Conservation (phyloP, 2,329 filamentous ascomycete species). For the Talaromyces islandicus region DNA sequence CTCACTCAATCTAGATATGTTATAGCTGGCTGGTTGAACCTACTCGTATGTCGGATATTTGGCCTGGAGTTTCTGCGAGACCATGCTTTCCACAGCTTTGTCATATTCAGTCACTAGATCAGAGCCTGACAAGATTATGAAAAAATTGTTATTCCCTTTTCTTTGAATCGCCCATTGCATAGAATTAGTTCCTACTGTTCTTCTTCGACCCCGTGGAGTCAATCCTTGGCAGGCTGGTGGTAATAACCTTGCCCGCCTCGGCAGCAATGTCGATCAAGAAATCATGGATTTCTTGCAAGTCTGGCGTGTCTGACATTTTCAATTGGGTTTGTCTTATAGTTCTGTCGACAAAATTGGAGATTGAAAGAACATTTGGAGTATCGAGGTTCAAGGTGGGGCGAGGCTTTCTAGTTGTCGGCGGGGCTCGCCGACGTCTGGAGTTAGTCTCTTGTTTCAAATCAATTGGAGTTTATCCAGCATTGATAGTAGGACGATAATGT, state of each 20-base stretch:
- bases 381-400: not conserved
- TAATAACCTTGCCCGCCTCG: constrained; percentile 39
- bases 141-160: not conserved
- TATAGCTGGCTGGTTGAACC: constrained; percentile 12
- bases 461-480: no score
- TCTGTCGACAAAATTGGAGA: not conserved
- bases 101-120: constrained; percentile 61
- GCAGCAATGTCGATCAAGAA: constrained; percentile 34
- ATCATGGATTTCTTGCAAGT: constrained; percentile 38
- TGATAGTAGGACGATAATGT: not conserved
- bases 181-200: constrained; percentile 30
- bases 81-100: constrained; percentile 54
- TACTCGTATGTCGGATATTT: constrained; percentile 51
- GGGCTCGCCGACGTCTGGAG: not conserved
- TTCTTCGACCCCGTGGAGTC: constrained; percentile 38
- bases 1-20: not conserved
- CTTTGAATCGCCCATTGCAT: not conserved
- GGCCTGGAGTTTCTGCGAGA: constrained; percentile 45
- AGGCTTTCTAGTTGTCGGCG: not conserved
- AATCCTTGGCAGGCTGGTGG: constrained; percentile 33
- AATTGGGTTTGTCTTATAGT: not conserved
- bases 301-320: constrained; percentile 10
- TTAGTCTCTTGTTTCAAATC: no score
- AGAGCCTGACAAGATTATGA: constrained; percentile 36
- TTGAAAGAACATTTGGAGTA: not conserved